Percentiles rank a stretch among this genome's conserved stretches.
Evolutionary conservation across 306 rosid species (phyloP).

Genomic region (Ochetophila trinervis): DNA sequence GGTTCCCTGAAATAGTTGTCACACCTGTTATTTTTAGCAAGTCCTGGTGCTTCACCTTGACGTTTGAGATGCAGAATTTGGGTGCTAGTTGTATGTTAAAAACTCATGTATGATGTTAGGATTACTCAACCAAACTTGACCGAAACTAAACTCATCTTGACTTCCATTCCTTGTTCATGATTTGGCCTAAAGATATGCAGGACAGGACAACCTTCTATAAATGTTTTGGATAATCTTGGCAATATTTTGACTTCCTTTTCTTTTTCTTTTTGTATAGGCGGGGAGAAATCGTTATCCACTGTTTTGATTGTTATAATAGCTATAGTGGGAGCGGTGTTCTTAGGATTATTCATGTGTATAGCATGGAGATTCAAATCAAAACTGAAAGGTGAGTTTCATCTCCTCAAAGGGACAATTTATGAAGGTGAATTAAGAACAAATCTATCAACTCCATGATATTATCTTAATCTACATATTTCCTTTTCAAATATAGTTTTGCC

Average conservation of each 20-base stretch:
- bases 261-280: slow-evolving; percentile 32
- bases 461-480: slow-evolving; percentile 10
- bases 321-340: slow-evolving; percentile 41
- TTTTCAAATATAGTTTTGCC: slow-evolving; percentile 34
- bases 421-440: slow-evolving; percentile 4
- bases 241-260: neutral
- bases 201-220: neutral
- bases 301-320: slow-evolving; percentile 28
- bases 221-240: neutral
- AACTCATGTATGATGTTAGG: neutral
- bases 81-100: neutral
- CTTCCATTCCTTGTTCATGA: neutral
- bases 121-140: neutral
- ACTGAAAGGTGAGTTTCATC: slow-evolving; percentile 45
- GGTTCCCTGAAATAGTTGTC: no score
- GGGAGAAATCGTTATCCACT: slow-evolving; percentile 29
- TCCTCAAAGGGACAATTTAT: neutral
- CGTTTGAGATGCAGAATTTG: no score
- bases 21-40: no score
- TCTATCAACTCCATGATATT: slow-evolving; percentile 10
- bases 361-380: slow-evolving; percentile 49
- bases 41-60: no score
- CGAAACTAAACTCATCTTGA: no score
- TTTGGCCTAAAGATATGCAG: slow-evolving; percentile 1
- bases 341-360: slow-evolving; percentile 38